Evolutionary conservation across 73 alveolate genomes (phyloP), one percentile per base, ranked within the genome.

Genomic region (Tetrahymena elliotti): DNA sequence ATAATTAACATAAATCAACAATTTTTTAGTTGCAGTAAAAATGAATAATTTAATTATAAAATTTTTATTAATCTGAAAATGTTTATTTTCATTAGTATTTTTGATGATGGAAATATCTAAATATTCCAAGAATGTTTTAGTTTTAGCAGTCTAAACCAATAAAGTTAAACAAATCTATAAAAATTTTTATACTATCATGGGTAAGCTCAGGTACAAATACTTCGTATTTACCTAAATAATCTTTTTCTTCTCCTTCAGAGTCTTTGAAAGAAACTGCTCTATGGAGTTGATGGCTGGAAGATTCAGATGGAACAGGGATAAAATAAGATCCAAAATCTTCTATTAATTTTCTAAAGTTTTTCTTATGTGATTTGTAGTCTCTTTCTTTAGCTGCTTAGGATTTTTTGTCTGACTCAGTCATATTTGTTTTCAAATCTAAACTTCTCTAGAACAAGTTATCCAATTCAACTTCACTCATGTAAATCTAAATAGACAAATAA

Each of bases 51-150:
- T 47, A 47, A 15, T 47, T n/a, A n/a, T n/a, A n/a, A n/a, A n/a
- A n/a, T n/a, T 8, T 10, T 47, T 47, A 47, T 47, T 47, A 18
- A 8, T 47, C 20, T 47, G 36, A 68, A 27, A n/a, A 68, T 24
- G 10, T 27, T 18, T 10, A 18, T n/a, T 10, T 68, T 94, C 96
- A 94, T 40, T 84, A 39, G 38, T 94, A 94, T 94, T 94, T 94
- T 83, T 94, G 33, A 37, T 94, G 96, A 84, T 94, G 96, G 94
- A 83, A 94, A 38, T 94, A 94, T 94, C 96, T 94, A 41, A 94
- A 83, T 12, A 94, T 94, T n/a, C 94, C 96, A n/a, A 94, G 38
- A 12, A 83, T 39, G 33, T 94, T 94, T 39, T 83, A 93, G 33
- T 84, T 94, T 33, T 39, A 40, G 52, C 94, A 16, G 82, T 83